Conservation (phyloP, 2,329 filamentous ascomycete species). For the Fusarium subtropicale region DNA sequence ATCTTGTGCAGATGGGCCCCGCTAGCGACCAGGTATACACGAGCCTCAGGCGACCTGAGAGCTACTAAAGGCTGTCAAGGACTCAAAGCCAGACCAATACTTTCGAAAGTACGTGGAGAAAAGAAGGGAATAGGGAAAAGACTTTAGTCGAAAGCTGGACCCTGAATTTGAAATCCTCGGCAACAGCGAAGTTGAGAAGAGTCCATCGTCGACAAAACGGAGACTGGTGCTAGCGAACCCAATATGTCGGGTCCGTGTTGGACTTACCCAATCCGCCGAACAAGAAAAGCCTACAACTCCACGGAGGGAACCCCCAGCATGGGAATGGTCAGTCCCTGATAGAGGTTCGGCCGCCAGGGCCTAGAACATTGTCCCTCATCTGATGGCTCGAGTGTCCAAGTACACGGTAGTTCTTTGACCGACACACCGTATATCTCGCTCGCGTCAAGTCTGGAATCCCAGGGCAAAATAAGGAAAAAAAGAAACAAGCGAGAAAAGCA, state of each 20-base stretch:
- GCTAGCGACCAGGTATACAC: constrained; percentile 25
- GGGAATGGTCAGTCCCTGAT: constrained; percentile 16
- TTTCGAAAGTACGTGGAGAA: neutral
- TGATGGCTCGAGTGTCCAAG: constrained; percentile 27
- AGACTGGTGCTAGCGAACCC: constrained; percentile 14
- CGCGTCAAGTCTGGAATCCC: neutral
- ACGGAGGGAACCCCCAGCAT: constrained; percentile 17
- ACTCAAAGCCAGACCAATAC: constrained; percentile 1
- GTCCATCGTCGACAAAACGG: constrained; percentile 1
- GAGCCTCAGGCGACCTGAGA: neutral
- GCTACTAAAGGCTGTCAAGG: neutral
- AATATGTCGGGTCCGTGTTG: constrained; percentile 6
- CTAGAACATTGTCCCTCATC: constrained; percentile 26
- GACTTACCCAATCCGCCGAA: constrained; percentile 18
- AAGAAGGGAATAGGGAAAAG: constrained; percentile 4
- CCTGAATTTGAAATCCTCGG: constrained; percentile 30
- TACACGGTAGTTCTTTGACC: constrained; percentile 5
- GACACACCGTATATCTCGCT: neutral
- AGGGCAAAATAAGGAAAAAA: neutral
- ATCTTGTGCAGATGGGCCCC: neutral
- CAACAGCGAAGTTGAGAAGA: constrained; percentile 15
- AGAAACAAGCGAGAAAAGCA: neutral
- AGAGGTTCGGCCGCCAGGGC: constrained; percentile 19
- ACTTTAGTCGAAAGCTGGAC: constrained; percentile 30
- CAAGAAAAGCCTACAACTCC: neutral